Percentiles rank a stretch among this genome's conserved stretches.
Evolutionary conservation across 2,329 filamentous ascomycete genomes (phyloP).

Genomic region (Westerdykella aurantiaca): DNA sequence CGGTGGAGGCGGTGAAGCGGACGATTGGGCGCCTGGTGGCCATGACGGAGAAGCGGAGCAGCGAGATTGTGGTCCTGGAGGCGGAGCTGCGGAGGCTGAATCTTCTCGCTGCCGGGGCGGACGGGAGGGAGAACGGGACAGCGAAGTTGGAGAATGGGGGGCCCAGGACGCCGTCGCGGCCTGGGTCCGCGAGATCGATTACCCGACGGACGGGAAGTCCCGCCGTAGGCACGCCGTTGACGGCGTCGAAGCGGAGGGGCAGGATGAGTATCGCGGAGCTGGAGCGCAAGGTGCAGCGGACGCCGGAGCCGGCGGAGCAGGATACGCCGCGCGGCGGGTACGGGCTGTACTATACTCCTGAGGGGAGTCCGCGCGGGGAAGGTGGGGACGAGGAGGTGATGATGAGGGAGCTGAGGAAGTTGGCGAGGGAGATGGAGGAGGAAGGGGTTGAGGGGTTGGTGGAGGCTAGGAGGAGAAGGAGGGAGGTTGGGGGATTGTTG

Average conservation of each 20-base stretch:
- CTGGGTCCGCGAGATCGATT: conserved; percentile 8
- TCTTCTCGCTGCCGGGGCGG: conserved; percentile 4
- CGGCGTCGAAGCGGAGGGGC: conserved; percentile 33
- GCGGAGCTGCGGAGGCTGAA: conserved; percentile 70
- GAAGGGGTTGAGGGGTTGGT: conserved; percentile 36
- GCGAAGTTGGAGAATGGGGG: conserved; percentile 15
- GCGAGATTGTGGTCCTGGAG: conserved; percentile 86
- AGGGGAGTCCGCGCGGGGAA: conserved; percentile 17
- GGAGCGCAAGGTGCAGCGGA: conserved; percentile 22
- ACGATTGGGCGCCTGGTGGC: conserved; percentile 90
- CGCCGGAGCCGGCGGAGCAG: conserved; percentile 20
- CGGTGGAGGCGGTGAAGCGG: conserved; percentile 83
- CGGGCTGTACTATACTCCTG: conserved; percentile 32
- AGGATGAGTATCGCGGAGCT: conserved; percentile 28
- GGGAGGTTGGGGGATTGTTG: conserved; percentile 26
- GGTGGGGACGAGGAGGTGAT: conserved; percentile 18
- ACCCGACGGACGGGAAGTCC: conserved; percentile 29
- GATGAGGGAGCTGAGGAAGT: conserved; percentile 38
- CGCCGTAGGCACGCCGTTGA: conserved; percentile 9
- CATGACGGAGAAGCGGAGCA: conserved; percentile 86
- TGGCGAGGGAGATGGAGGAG: conserved; percentile 31
- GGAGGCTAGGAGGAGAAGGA: conserved; percentile 31
- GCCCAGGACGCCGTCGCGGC: conserved; percentile 16
- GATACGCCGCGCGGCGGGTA: conserved; percentile 24
- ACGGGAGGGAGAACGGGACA: background rate